Percentiles rank a stretch among this genome's conserved stretches.
Conservation (phyloP, 1,139 yeast genomes). For the Debaryomyces nepalensis region DNA sequence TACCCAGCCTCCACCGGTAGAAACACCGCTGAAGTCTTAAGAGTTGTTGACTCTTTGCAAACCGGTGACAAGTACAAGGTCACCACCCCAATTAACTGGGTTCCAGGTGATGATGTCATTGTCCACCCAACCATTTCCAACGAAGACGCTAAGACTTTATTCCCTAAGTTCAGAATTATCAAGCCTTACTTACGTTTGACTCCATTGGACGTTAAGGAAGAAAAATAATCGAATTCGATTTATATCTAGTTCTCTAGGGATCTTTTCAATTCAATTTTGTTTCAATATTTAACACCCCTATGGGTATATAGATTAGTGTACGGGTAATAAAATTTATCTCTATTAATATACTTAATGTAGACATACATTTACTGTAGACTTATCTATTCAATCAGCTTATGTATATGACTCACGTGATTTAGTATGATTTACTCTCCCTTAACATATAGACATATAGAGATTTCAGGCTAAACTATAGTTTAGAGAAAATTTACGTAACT, state of each 20-base stretch:
- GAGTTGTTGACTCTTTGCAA: constrained; percentile 82
- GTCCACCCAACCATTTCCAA: constrained; percentile 74
- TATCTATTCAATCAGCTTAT: too few species aligned
- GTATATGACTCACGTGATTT: constrained; percentile 1
- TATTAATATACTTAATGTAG: neutral
- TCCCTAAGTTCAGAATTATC: constrained; percentile 76
- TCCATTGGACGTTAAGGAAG: constrained; percentile 29
- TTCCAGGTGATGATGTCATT: constrained; percentile 84
- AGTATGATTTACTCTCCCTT: neutral
- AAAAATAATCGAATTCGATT: constrained; percentile 11
- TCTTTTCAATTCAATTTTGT: neutral
- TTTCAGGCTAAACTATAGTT: neutral
- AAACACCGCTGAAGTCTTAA: constrained; percentile 83
- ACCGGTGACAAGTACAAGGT: constrained; percentile 71
- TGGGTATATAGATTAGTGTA: constrained; percentile 1
- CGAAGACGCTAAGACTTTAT: constrained; percentile 71
- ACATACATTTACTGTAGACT: neutral
- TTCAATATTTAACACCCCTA: neutral
- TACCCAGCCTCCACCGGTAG: constrained; percentile 90
- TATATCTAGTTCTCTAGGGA: constrained; percentile 1
- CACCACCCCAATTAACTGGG: constrained; percentile 88
- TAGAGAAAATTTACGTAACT: neutral
- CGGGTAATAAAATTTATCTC: neutral
- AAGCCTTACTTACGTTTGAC: constrained; percentile 70
- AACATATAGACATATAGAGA: neutral